Conservation (phyloP, 169 alveolate genomes). For the Cryptosporidium meleagridis region DNA sequence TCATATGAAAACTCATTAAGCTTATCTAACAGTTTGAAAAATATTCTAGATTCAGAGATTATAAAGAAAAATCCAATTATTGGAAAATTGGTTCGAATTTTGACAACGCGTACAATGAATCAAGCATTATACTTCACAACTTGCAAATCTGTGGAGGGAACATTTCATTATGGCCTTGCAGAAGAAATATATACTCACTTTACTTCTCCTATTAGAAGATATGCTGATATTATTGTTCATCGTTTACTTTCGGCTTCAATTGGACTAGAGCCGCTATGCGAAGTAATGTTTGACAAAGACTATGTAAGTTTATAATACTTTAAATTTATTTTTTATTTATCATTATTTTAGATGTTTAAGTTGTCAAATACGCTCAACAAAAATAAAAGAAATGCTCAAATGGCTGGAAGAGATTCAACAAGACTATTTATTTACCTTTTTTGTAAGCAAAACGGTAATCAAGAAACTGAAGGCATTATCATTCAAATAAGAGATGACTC, state of each 20-base stretch:
- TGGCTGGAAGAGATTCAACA: constrained; percentile 93
- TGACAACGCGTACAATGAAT: constrained; percentile 95
- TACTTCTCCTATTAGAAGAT: constrained; percentile 99
- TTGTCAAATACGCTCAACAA: constrained; percentile 92
- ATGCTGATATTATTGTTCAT: constrained; percentile 97
- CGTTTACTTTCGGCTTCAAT: constrained; percentile 92
- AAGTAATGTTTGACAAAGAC: constrained; percentile 85
- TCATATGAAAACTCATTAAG: constrained; percentile 87
- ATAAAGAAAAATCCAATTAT: constrained; percentile 85
- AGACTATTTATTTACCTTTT: constrained; percentile 90
- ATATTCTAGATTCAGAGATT: constrained; percentile 80
- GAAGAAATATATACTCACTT: constrained; percentile 96
- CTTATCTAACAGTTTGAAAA: constrained; percentile 89
- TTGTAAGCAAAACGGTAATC: constrained; percentile 83
- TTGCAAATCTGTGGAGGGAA: constrained; percentile 65
- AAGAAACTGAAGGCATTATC: constrained; percentile 58
- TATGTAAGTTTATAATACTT: constrained; percentile 32
- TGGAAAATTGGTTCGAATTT: constrained; percentile 89
- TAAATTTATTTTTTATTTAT: neutral
- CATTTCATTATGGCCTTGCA: constrained; percentile 96
- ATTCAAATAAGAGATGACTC: constrained; percentile 77
- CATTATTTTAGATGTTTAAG: constrained; percentile 84
- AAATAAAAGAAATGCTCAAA: constrained; percentile 92
- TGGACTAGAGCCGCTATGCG: constrained; percentile 86
- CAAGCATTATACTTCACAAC: constrained; percentile 90